Conservation (phyloP, 2,329 filamentous ascomycete species). For the Volutella citrinella region DNA sequence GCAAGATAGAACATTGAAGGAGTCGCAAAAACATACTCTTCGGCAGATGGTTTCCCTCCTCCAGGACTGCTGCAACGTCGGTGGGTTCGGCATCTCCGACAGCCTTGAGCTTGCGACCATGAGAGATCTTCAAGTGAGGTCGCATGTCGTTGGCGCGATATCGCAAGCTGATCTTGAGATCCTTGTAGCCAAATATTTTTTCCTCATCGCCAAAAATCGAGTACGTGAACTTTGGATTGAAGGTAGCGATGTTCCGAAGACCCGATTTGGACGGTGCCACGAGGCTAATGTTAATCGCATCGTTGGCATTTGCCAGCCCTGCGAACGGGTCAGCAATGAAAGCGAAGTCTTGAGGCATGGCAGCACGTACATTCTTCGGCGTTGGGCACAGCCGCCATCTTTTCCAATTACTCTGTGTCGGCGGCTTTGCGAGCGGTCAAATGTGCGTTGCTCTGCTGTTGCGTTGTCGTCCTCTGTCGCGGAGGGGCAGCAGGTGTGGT, state of each 20-base stretch:
- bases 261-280: slow-evolving; percentile 47
- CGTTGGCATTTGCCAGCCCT: slow-evolving; percentile 61
- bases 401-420: not conserved
- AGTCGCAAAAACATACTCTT: slow-evolving; percentile 47
- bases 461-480: too few relatives aligned
- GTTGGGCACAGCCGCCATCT: slow-evolving; percentile 30
- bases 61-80: slow-evolving; percentile 64
- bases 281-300: slow-evolving; percentile 61
- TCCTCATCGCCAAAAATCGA: slow-evolving; percentile 92
- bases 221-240: slow-evolving; percentile 87
- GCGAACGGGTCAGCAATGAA: slow-evolving; percentile 14
- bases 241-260: slow-evolving; percentile 60
- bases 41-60: slow-evolving; percentile 65
- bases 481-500: too few relatives aligned
- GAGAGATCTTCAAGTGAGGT: slow-evolving; percentile 70
- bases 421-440: not conserved
- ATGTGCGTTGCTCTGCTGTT: slow-evolving; percentile 4
- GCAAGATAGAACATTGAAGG: slow-evolving; percentile 1
- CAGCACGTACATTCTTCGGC: slow-evolving; percentile 32
- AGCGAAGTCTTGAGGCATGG: slow-evolving; percentile 2
- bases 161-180: slow-evolving; percentile 70
- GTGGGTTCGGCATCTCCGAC: slow-evolving; percentile 67
- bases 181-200: slow-evolving; percentile 84
- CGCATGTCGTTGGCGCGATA: slow-evolving; percentile 70
- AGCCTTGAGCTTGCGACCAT: slow-evolving; percentile 66